phyloP scores from a whole-genome alignment of 495 filamentous ascomycete species.

The Lichina pygmaea region DNA sequence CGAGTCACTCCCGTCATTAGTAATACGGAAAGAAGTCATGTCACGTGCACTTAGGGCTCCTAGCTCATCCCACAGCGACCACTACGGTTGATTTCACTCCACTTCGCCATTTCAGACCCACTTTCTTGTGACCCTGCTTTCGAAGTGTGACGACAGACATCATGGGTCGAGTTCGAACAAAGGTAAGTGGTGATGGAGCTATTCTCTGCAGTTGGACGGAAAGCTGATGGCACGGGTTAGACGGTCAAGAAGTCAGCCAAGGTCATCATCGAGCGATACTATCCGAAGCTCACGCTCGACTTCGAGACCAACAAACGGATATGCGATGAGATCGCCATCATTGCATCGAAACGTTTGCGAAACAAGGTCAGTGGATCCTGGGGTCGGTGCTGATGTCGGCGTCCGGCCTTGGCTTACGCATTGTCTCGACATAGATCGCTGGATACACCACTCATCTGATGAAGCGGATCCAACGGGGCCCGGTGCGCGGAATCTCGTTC shows the following conservation, averaged over 20 bases:
- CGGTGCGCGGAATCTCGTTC: conserved; percentile 99
- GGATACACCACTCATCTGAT: conserved; percentile 94
- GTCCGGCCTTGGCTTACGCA: background rate
- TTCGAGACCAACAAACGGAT: conserved; percentile 99
- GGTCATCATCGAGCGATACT: conserved; percentile 98
- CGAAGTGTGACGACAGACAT: conserved; percentile 29
- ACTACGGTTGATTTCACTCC: too few species aligned
- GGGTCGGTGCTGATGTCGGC: background rate
- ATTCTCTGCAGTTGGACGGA: background rate
- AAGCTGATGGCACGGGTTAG: conserved; percentile 15
- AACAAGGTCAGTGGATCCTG: conserved; percentile 49
- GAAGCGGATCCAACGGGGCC: conserved; percentile 98
- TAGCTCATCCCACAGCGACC: too few species aligned
- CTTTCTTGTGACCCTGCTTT: background rate
- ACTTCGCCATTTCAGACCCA: too few species aligned
- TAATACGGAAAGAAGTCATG: too few species aligned
- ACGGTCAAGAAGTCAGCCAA: conserved; percentile 99
- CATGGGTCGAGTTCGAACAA: conserved; percentile 93
- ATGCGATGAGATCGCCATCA: conserved; percentile 99
- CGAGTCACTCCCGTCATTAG: too few species aligned
- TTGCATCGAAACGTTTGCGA: conserved; percentile 86
- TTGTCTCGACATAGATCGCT: conserved; percentile 39
- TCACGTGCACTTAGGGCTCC: too few species aligned
- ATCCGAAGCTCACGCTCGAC: conserved; percentile 94
- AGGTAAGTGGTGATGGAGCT: conserved; percentile 12